phyloP scores from a whole-genome alignment of 805 yeast genomes.

The Nematodospora valgi region DNA sequence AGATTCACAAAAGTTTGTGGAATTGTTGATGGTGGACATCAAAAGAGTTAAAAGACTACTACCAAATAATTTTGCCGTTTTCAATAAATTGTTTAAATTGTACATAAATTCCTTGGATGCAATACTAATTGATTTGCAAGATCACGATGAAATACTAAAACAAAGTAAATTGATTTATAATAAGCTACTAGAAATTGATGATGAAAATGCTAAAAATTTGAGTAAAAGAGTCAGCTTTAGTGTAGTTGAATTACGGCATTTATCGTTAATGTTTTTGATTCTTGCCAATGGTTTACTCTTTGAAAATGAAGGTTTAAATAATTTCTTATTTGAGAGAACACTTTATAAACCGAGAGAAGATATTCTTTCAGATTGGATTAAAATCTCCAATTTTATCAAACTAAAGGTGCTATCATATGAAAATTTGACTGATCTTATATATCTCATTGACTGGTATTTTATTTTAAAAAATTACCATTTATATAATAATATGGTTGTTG shows the following conservation, averaged over 20 bases:
- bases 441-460: constrained; percentile 25
- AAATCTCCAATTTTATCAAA: constrained; percentile 16
- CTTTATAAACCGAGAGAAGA: constrained; percentile 13
- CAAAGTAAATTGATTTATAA: constrained; percentile 8
- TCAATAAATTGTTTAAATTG: constrained; percentile 5
- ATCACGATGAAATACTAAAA: constrained; percentile 5
- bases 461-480: constrained; percentile 18
- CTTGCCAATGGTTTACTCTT: constrained; percentile 19
- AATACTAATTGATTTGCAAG: constrained; percentile 7
- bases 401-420: constrained; percentile 15
- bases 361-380: constrained; percentile 14
- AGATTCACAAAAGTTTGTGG: constrained; percentile 6
- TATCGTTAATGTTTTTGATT: constrained; percentile 18
- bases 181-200: constrained; percentile 7
- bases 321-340: constrained; percentile 7
- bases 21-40: constrained; percentile 10
- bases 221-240: constrained; percentile 7
- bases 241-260: constrained; percentile 13
- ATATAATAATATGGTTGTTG: constrained; percentile 16
- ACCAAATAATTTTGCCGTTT: constrained; percentile 7
- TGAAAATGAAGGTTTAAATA: constrained; percentile 1
- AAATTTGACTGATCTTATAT: constrained; percentile 21
- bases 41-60: constrained; percentile 11
- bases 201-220: constrained; percentile 9
- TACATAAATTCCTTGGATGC: constrained; percentile 6